These are phyloP conservation scores for Kwoniella dendrophila DNA, from an alignment of 768 basidiomycete genomes.

Conservation along the genomic window DNA sequence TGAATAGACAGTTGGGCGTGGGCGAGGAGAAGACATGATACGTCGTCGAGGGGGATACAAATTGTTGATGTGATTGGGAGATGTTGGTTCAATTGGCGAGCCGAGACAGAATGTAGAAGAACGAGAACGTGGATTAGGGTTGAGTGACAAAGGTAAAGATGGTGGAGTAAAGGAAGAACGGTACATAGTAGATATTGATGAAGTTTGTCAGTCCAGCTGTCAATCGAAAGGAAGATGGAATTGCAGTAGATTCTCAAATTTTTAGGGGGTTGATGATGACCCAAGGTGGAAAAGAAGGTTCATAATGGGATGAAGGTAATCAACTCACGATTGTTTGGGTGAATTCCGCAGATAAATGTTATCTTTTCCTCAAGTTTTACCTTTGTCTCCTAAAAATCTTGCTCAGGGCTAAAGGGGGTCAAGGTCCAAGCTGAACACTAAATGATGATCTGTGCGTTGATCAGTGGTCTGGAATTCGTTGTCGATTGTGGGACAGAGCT, in stretches of 20 bases:
- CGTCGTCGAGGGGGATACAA: not conserved
- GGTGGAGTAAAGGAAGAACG: slow-evolving; percentile 10
- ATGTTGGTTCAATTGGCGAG: not conserved
- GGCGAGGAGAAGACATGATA: slow-evolving; percentile 8
- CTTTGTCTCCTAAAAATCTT: not conserved
- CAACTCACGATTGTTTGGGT: slow-evolving; percentile 5
- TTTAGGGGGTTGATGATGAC: not conserved
- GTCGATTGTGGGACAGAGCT: too few species aligned
- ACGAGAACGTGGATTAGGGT: slow-evolving; percentile 19
- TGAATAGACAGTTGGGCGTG: slow-evolving; percentile 9
- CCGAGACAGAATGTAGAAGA: slow-evolving; percentile 18
- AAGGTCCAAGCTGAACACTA: slow-evolving; percentile 2
- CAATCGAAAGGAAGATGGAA: not conserved
- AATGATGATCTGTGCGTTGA: not conserved
- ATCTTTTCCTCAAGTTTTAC: not conserved
- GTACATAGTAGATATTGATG: slow-evolving; percentile 13
- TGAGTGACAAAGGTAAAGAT: slow-evolving; percentile 3
- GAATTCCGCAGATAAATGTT: too few species aligned
- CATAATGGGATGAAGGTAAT: not conserved
- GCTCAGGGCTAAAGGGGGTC: not conserved
- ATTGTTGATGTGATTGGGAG: not conserved
- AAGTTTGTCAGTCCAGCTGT: slow-evolving; percentile 7
- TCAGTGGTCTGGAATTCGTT: not conserved
- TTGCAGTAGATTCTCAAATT: not conserved
- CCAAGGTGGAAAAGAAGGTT: not conserved